A percentile compares a stretch with the other conserved stretches of the same genome.
Conservation (phyloP, 2,329 filamentous ascomycete species). For the Ophiostoma ips region DNA sequence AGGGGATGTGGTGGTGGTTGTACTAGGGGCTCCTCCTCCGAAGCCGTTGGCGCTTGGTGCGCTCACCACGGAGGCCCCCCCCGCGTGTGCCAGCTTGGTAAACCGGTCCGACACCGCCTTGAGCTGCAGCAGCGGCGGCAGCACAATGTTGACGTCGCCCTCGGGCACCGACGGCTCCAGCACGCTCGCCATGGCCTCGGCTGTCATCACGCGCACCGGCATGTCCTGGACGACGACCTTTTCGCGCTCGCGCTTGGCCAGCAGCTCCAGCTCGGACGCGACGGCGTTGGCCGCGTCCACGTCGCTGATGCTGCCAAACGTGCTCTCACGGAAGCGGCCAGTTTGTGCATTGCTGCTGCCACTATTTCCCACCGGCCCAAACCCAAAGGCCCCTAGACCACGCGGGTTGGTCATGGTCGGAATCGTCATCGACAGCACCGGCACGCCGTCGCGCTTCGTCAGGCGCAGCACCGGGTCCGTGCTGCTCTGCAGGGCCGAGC, state of each 20-base stretch:
- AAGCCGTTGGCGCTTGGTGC: neutral
- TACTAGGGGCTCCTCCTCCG: no score
- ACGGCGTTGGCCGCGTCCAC: constrained; percentile 21
- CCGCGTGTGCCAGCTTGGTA: constrained; percentile 61
- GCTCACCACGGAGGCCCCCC: constrained; percentile 15
- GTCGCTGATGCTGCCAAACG: constrained; percentile 30
- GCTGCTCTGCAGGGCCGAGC: constrained; percentile 62
- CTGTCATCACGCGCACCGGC: constrained; percentile 78
- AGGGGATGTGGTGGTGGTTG: constrained; percentile 23
- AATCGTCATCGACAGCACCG: constrained; percentile 81
- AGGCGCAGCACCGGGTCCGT: constrained; percentile 73
- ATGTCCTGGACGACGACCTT: constrained; percentile 92
- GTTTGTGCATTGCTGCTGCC: constrained; percentile 20
- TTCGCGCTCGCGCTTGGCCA: constrained; percentile 57
- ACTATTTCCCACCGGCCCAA: constrained; percentile 21
- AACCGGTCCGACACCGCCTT: constrained; percentile 94
- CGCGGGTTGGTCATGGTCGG: constrained; percentile 52
- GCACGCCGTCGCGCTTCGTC: constrained; percentile 81
- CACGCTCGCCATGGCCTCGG: constrained; percentile 75
- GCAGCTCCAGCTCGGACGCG: constrained; percentile 36
- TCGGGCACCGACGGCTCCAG: constrained; percentile 85
- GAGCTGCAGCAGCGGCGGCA: constrained; percentile 75
- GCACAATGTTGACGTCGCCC: constrained; percentile 83
- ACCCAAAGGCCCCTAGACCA: constrained; percentile 20
- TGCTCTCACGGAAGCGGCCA: constrained; percentile 16